Conservation (phyloP, 768 basidiomycete species). For the Suillus weaverae region DNA sequence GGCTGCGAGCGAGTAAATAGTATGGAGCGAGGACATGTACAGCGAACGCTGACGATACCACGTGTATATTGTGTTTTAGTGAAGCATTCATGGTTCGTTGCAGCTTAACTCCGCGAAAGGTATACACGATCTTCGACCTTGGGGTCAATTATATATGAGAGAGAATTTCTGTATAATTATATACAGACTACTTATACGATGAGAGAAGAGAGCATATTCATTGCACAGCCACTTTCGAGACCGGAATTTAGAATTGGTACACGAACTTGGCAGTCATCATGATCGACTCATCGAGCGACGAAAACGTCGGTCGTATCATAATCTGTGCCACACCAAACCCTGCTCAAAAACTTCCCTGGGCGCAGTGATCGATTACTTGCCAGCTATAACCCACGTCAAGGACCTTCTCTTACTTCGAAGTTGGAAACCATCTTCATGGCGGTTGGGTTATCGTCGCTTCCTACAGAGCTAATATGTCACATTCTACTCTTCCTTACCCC, state of each 20-base stretch:
- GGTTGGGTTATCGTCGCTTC: not conserved
- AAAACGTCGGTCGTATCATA: too few species aligned
- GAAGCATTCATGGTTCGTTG: not conserved
- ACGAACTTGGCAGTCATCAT: too few species aligned
- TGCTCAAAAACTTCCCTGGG: not conserved
- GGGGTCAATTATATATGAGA: not conserved
- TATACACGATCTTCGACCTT: not conserved
- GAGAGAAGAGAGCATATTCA: too few species aligned
- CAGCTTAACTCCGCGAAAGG: not conserved
- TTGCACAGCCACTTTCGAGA: not conserved
- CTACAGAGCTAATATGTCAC: not conserved
- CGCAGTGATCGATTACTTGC: not conserved
- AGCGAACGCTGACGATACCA: conserved; percentile 22
- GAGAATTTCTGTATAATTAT: too few species aligned
- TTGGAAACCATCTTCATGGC: not conserved
- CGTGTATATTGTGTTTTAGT: conserved; percentile 7
- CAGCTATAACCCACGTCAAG: not conserved
- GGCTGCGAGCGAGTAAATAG: conserved; percentile 3
- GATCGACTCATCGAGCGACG: too few species aligned
- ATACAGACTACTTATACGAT: too few species aligned
- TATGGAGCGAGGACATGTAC: not conserved
- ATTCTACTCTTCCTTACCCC: not conserved
- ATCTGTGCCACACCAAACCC: too few species aligned
- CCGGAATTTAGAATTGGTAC: too few species aligned
- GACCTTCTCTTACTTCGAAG: not conserved